Percentiles rank a stretch among this genome's conserved stretches.
phyloP scores from a whole-genome alignment of 495 filamentous ascomycete genomes.

The Talaromyces stipitatus region DNA sequence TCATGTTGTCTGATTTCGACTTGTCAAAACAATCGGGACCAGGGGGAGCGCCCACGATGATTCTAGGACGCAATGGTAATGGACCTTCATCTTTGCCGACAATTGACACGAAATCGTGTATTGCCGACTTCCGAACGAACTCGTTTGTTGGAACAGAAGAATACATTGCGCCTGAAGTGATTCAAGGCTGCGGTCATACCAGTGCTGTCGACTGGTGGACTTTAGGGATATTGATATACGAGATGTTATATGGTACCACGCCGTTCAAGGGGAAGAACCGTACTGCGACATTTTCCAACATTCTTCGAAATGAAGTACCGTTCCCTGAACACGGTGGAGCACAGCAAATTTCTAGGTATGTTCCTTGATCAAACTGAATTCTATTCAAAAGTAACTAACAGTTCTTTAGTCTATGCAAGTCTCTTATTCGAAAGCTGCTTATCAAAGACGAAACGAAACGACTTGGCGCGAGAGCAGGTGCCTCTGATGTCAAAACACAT shows the following conservation, averaged over 20 bases:
- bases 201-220: constrained; percentile 99
- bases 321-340: constrained; percentile 85
- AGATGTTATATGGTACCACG: constrained; percentile 98
- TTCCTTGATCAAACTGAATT: constrained; percentile 10
- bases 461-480: constrained; percentile 88
- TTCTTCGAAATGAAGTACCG: constrained; percentile 85
- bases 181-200: constrained; percentile 96
- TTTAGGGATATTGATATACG: constrained; percentile 90
- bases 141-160: constrained; percentile 98
- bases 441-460: constrained; percentile 97
- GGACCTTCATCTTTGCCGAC: constrained; percentile 78
- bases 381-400: constrained; percentile 9
- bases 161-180: constrained; percentile 97
- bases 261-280: constrained; percentile 99
- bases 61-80: constrained; percentile 76
- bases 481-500: constrained; percentile 93
- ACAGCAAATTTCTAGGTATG: constrained; percentile 86
- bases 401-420: constrained; percentile 75
- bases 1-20: constrained; percentile 99
- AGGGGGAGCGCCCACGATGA: constrained; percentile 95
- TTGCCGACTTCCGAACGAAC: constrained; percentile 96
- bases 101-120: constrained; percentile 97
- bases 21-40: constrained; percentile 96
- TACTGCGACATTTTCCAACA: constrained; percentile 96
- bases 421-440: constrained; percentile 88